Evolutionary conservation across 805 yeast species (phyloP).

Genomic region (Sugiyamaella smithiae): DNA sequence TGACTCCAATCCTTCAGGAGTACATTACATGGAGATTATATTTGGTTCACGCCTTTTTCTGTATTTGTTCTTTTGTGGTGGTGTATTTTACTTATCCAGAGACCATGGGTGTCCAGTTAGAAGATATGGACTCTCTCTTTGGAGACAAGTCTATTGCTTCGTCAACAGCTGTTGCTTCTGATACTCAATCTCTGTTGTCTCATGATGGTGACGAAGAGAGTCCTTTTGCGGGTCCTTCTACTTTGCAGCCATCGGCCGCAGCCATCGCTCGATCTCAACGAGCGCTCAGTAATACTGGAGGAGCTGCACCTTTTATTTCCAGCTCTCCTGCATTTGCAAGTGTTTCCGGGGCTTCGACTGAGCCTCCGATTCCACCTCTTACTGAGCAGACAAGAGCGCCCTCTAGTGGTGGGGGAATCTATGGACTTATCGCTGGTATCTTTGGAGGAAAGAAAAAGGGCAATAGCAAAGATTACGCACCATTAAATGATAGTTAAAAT

Average conservation of each 20-base stretch:
- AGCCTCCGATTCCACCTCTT: background rate
- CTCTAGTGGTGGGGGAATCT: background rate
- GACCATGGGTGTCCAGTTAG: constrained; percentile 82
- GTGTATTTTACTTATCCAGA: constrained; percentile 80
- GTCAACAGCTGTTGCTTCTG: constrained; percentile 21
- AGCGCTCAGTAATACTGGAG: constrained; percentile 1
- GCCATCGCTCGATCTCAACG: constrained; percentile 23
- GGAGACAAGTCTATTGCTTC: constrained; percentile 52
- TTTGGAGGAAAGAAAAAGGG: background rate
- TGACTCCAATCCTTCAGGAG: constrained; percentile 83
- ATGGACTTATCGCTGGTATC: background rate
- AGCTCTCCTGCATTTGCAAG: constrained; percentile 9
- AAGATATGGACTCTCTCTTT: constrained; percentile 88
- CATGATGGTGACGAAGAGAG: constrained; percentile 19
- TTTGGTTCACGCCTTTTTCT: constrained; percentile 74
- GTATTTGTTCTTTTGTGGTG: constrained; percentile 67
- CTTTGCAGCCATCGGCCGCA: constrained; percentile 29
- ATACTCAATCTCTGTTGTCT: constrained; percentile 22
- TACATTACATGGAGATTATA: constrained; percentile 75
- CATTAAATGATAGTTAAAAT: constrained; percentile 3
- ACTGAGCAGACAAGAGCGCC: background rate
- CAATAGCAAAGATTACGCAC: constrained; percentile 8
- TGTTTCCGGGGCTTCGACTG: background rate
- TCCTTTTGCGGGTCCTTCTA: constrained; percentile 19
- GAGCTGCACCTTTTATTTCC: constrained; percentile 2